Percentiles rank a stretch among this genome's conserved stretches.
These are phyloP conservation scores for Cercophora samala DNA, from an alignment of 495 filamentous ascomycete species.

Conservation along the genomic window DNA sequence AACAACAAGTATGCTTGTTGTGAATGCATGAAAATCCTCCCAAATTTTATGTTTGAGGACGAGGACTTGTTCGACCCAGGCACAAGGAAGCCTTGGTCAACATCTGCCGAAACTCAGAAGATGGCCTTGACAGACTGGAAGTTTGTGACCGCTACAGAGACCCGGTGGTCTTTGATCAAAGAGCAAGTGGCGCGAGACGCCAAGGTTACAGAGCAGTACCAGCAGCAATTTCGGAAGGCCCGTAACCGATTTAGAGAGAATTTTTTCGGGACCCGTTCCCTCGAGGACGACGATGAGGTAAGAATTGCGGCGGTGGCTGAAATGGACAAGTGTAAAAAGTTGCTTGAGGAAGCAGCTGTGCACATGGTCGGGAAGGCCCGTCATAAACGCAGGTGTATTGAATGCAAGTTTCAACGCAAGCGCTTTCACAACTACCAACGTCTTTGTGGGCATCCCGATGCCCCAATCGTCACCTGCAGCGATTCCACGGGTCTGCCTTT, in stretches of 20 bases:
- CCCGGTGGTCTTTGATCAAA: neutral
- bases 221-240: neutral
- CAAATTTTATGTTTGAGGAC: neutral
- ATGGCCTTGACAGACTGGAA: neutral
- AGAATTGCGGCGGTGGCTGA: too few species aligned
- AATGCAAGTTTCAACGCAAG: neutral
- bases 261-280: too few species aligned
- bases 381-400: neutral
- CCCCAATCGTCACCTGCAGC: neutral
- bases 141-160: neutral
- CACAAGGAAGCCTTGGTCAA: neutral
- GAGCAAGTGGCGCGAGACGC: neutral
- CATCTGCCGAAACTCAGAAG: neutral
- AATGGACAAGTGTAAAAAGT: too few species aligned
- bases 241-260: too few species aligned
- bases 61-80: neutral
- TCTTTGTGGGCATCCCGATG: neutral
- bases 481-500: neutral
- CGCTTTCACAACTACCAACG: neutral
- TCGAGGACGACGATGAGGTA: too few species aligned
- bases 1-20: neutral
- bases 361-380: neutral
- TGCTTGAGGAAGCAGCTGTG: neutral
- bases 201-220: neutral
- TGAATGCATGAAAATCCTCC: neutral